These are phyloP conservation scores for Backusella parvicylindrica DNA, from an alignment of 192 early-diverging fungal genomes.

Conservation along the genomic window DNA sequence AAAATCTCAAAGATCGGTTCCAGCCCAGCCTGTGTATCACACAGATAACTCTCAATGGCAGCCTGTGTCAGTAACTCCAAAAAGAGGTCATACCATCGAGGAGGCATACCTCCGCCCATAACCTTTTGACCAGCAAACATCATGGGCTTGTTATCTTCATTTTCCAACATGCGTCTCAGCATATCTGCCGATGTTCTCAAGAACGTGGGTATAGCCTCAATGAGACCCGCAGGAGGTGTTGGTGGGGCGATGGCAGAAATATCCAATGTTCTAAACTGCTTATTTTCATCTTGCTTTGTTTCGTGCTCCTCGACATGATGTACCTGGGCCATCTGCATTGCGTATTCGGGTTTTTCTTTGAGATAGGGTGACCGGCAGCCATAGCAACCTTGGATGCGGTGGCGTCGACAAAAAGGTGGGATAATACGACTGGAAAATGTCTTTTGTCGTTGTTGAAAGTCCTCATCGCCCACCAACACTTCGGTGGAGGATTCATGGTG, in stretches of 20 bases:
- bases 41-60: constrained; percentile 49
- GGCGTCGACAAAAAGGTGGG: constrained; percentile 39
- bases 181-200: constrained; percentile 45
- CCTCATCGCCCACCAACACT: not conserved
- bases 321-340: not conserved
- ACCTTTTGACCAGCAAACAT: constrained; percentile 37
- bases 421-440: constrained; percentile 33
- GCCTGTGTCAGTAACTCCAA: constrained; percentile 54
- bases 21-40: constrained; percentile 42
- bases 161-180: constrained; percentile 31
- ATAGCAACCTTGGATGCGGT: constrained; percentile 40
- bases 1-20: constrained; percentile 50
- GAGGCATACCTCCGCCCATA: constrained; percentile 41
- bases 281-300: not conserved
- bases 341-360: constrained; percentile 2
- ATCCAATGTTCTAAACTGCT: not conserved
- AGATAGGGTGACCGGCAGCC: constrained; percentile 20
- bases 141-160: constrained; percentile 15
- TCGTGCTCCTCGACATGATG: constrained; percentile 5
- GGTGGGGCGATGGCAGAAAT: not conserved
- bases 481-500: constrained; percentile 9
- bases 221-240: constrained; percentile 37
- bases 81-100: constrained; percentile 52
- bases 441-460: constrained; percentile 19
- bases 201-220: constrained; percentile 50